Evolutionary conservation across 176 grass and related monocot genomes (phyloP), one percentile per base, ranked within the genome.

Genomic region (Coix lacrymajobi): DNA sequence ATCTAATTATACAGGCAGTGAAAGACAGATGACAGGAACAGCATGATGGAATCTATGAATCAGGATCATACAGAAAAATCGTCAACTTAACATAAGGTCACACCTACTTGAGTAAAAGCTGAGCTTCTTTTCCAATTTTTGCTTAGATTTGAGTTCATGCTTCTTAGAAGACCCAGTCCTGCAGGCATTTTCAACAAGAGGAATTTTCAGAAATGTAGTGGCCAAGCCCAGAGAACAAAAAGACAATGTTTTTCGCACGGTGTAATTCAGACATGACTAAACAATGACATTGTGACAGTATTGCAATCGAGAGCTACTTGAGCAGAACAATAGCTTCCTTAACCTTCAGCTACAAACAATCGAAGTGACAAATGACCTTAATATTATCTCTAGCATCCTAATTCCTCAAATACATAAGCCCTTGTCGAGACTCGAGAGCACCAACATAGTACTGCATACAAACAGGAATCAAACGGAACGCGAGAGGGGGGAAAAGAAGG

Each of bases 71-170:
- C 0, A 62, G 29, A 60, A 31, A 34, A 58, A 1, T 20, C 54
- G 34, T 36, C 52, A 43, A 22, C 12, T 37, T 20, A 15, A 78
- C 10, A 58, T 15, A 46, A 81, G 11, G 26, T 12, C n/a, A 38
- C 45, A 84, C 75, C 12, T 62, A 84, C 89, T 84, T 81, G 52
- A 49, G 38, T 91, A 91, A 61, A 88, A 88, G 44, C 24, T 61
- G 3, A 84, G 63, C 57, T 85, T 88, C 71, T 88, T 91, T 33
- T 91, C 85, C 8, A 91, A 17, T 60, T 81, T 91, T 52, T 87
- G 77, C 56, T 91, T 66, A 62, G 81, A 91, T 62, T 90, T 90
- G 57, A 86, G 34, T 12, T 90, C 79, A n/a, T 82, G 83, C 56
- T 89, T 85, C 28, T 71, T 90, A 58, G 83, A 77, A 1, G 70